phyloP scores from a whole-genome alignment of 768 basidiomycete species.

The Cyclocybe cylindracea region DNA sequence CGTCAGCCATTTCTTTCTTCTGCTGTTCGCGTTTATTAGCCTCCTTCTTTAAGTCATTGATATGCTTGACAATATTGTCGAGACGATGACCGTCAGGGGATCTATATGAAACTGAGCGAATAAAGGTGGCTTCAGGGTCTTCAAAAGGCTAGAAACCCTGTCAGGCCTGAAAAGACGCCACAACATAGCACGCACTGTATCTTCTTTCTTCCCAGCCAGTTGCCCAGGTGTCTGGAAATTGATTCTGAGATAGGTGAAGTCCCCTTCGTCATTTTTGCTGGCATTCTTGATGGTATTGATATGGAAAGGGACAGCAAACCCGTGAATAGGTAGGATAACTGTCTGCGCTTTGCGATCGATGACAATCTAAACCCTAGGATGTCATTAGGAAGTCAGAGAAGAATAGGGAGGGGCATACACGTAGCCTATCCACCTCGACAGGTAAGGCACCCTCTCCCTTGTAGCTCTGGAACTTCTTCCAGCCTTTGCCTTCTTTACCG shows the following conservation, averaged over 20 bases:
- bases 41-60: constrained; percentile 94
- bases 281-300: constrained; percentile 98
- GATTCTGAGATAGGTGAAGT: constrained; percentile 91
- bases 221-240: constrained; percentile 99
- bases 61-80: constrained; percentile 85
- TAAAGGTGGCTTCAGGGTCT: constrained; percentile 93
- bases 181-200: constrained; percentile 58
- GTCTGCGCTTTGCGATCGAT: constrained; percentile 92
- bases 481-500: constrained; percentile 87
- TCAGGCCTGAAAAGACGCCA: too few species aligned
- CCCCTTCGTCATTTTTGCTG: constrained; percentile 96
- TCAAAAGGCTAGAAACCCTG: constrained; percentile 74
- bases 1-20: constrained; percentile 98
- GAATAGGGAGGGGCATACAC: constrained; percentile 50
- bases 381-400: not conserved
- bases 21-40: constrained; percentile 97
- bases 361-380: constrained; percentile 59
- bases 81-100: constrained; percentile 89
- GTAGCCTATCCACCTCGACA: constrained; percentile 73
- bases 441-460: constrained; percentile 93
- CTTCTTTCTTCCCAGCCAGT: constrained; percentile 97
- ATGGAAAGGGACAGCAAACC: constrained; percentile 96
- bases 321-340: constrained; percentile 90
- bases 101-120: constrained; percentile 93
- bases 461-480: constrained; percentile 97